Evolutionary conservation across 139 green algal genomes (phyloP).

Genomic region (Haematococcus lacustris): DNA sequence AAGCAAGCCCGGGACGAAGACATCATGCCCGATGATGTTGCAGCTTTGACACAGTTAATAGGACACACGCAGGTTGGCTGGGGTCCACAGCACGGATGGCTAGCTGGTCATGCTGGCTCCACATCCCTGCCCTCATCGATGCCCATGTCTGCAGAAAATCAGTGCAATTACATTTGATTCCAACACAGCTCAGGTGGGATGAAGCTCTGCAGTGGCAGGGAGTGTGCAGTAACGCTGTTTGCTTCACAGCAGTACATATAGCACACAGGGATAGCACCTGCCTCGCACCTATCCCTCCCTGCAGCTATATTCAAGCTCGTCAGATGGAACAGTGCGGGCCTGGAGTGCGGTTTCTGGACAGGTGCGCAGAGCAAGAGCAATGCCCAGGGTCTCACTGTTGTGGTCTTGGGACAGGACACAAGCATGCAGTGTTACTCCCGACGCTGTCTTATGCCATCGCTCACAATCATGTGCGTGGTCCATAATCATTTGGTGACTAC

Average conservation of each 20-base stretch:
- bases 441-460: background rate
- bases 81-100: background rate
- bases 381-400: background rate
- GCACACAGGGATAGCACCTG: background rate
- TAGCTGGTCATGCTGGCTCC: background rate
- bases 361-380: constrained; percentile 21
- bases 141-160: constrained; percentile 8
- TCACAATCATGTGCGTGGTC: background rate
- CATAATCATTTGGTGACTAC: background rate
- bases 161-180: constrained; percentile 6
- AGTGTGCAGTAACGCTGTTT: background rate
- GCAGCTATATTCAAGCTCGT: constrained; percentile 68
- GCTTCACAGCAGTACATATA: background rate
- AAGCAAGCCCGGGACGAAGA: too few species aligned
- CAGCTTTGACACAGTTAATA: constrained; percentile 3
- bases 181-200: background rate
- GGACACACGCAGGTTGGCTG: constrained; percentile 9
- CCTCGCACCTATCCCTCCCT: constrained; percentile 1
- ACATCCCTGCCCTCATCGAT: background rate
- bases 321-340: constrained; percentile 54
- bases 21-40: too few species aligned
- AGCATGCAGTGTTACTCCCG: background rate
- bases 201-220: background rate
- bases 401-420: background rate
- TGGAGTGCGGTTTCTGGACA: constrained; percentile 58